phyloP scores from a whole-genome alignment of 768 basidiomycete genomes.

The Macrolepiota albuminosa region DNA sequence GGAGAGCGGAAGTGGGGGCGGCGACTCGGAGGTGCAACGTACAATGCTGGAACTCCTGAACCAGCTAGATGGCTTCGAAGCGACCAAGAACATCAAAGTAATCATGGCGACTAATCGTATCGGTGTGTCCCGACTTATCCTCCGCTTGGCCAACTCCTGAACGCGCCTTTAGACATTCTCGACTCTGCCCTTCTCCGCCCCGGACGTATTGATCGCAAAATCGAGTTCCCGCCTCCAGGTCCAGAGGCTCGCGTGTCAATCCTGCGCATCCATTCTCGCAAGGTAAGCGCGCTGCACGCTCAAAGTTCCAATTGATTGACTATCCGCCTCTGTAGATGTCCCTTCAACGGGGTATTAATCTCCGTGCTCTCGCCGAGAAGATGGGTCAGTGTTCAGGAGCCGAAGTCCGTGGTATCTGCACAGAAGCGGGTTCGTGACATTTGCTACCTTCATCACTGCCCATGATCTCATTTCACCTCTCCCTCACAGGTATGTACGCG shows the following conservation, averaged over 20 bases:
- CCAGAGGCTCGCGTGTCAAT: constrained; percentile 98
- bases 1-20: constrained; percentile 85
- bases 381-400: constrained; percentile 99
- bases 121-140: constrained; percentile 35
- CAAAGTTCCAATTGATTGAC: background rate
- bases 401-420: constrained; percentile 95
- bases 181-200: constrained; percentile 91
- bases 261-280: constrained; percentile 92
- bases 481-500: constrained; percentile 82
- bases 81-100: constrained; percentile 97
- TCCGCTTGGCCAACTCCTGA: background rate
- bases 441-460: background rate
- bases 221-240: constrained; percentile 97
- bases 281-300: constrained; percentile 41
- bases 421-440: constrained; percentile 74
- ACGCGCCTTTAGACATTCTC: constrained; percentile 66
- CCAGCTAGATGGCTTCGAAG: constrained; percentile 89
- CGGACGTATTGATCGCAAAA: constrained; percentile 93
- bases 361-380: constrained; percentile 95
- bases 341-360: constrained; percentile 93
- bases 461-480: background rate
- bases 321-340: constrained; percentile 66
- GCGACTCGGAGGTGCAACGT: constrained; percentile 86
- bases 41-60: constrained; percentile 90
- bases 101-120: constrained; percentile 98